A percentile compares a stretch with the other conserved stretches of the same genome.
These are phyloP conservation scores for Macadamia tetraphylla DNA, from an alignment of 164 flowering plant genomes.

Conservation along the genomic window DNA sequence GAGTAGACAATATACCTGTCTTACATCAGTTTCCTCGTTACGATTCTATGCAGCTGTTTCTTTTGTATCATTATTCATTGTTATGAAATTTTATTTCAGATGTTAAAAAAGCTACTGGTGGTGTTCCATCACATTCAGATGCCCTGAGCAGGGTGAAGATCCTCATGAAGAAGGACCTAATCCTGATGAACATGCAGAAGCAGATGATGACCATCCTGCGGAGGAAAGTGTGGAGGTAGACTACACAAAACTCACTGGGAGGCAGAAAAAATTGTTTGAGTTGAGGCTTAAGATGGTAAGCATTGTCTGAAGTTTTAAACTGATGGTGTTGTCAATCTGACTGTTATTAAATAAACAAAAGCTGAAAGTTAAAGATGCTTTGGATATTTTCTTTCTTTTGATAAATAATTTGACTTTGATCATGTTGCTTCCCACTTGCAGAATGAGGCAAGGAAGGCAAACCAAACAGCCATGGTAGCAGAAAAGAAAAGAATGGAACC, in stretches of 20 bases:
- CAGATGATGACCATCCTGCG: constrained; percentile 22
- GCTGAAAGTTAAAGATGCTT: neutral
- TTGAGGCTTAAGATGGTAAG: constrained; percentile 84
- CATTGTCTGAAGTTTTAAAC: neutral
- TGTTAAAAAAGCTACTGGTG: neutral
- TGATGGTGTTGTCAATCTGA: no score
- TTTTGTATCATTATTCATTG: neutral
- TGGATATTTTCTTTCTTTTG: neutral
- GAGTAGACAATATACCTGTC: no score
- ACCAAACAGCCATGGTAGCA: constrained; percentile 79
- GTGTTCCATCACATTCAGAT: constrained; percentile 1
- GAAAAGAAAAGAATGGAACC: constrained; percentile 88
- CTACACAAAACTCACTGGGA: constrained; percentile 54
- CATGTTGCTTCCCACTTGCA: constrained; percentile 20
- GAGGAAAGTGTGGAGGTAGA: constrained; percentile 37
- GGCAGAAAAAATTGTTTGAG: constrained; percentile 72
- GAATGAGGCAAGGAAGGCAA: constrained; percentile 93
- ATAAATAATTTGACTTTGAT: neutral
- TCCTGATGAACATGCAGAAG: constrained; percentile 29
- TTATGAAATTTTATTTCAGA: neutral
- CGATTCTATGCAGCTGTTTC: no score
- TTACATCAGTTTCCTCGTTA: no score
- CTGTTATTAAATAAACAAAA: neutral
- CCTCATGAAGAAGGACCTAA: constrained; percentile 12
- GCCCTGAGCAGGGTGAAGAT: constrained; percentile 21